Evolutionary conservation across 2,329 filamentous ascomycete species (phyloP).

Genomic region (Sphaceloma murrayae): DNA sequence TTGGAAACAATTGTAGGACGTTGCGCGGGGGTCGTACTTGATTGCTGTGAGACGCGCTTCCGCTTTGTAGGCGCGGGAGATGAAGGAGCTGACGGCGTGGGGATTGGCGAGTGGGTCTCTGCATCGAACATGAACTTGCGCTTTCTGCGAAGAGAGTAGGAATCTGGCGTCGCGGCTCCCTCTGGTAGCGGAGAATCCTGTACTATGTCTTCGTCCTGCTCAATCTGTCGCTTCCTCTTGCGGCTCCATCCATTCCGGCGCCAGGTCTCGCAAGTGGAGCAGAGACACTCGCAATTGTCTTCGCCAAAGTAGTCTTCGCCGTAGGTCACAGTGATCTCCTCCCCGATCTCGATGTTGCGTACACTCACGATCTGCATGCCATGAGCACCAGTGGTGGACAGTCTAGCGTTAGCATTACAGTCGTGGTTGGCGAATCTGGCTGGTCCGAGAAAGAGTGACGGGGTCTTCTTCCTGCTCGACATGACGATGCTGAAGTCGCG

Average conservation of each 20-base stretch:
- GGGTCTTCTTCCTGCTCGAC: conserved; percentile 80
- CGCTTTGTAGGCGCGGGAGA: conserved; percentile 13
- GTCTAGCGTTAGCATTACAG: conserved; percentile 80
- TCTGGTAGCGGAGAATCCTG: conserved; percentile 8
- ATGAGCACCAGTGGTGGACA: conserved; percentile 72
- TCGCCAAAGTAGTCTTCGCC: conserved; percentile 93
- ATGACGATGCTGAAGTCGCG: conserved; percentile 97
- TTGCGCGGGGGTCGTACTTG: too few species aligned
- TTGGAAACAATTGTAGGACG: too few species aligned
- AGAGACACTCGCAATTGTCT: conserved; percentile 90
- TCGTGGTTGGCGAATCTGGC: conserved; percentile 97
- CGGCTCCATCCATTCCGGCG: conserved; percentile 68
- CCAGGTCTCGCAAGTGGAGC: conserved; percentile 69
- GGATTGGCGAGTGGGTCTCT: conserved; percentile 16
- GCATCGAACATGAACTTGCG: conserved; percentile 18
- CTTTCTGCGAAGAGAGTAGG: conserved; percentile 18
- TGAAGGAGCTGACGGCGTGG: conserved; percentile 3
- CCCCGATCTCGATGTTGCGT: conserved; percentile 70
- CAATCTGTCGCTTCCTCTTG: conserved; percentile 1
- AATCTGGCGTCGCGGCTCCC: conserved; percentile 8
- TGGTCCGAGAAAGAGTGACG: conserved; percentile 87
- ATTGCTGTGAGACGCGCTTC: neutral
- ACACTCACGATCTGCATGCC: conserved; percentile 86
- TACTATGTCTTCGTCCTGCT: neutral
- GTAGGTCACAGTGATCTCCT: conserved; percentile 95